Conservation (phyloP, 2,329 filamentous ascomycete genomes). For the Cytospora mali region DNA sequence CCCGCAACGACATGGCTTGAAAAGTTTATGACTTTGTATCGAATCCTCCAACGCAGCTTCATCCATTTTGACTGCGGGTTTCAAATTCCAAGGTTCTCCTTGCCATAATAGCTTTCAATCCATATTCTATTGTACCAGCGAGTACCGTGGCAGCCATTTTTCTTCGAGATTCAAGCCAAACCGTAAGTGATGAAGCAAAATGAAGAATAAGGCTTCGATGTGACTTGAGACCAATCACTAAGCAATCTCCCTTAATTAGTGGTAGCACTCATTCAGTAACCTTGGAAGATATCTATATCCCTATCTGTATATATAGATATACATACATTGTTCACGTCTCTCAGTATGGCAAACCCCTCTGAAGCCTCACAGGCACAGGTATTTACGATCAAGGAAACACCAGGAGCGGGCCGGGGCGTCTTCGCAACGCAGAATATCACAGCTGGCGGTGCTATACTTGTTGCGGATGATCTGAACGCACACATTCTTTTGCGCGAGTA, state of each 20-base stretch:
- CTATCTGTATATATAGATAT: too few relatives aligned
- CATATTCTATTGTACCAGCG: not conserved
- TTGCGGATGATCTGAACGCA: conserved; percentile 20
- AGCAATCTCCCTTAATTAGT: not conserved
- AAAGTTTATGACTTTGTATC: not conserved
- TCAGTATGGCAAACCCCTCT: conserved; percentile 2
- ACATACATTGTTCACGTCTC: not conserved
- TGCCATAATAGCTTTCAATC: not conserved
- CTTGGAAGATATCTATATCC: not conserved
- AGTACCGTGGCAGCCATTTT: not conserved
- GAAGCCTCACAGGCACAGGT: not conserved
- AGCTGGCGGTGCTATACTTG: not conserved
- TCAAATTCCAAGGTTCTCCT: not conserved
- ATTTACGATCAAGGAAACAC: conserved; percentile 15
- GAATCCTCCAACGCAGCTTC: not conserved
- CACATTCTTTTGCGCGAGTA: conserved; percentile 24
- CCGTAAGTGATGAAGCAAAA: not conserved
- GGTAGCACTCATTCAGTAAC: not conserved
- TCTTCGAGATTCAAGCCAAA: not conserved
- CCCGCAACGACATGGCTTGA: not conserved
- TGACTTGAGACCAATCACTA: not conserved
- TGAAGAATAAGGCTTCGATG: not conserved
- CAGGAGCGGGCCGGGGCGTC: conserved; percentile 21
- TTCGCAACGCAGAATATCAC: conserved; percentile 13
- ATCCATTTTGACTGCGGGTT: not conserved